phyloP scores from a whole-genome alignment of 1,139 yeast species.

The Scheffersomyces titani region DNA sequence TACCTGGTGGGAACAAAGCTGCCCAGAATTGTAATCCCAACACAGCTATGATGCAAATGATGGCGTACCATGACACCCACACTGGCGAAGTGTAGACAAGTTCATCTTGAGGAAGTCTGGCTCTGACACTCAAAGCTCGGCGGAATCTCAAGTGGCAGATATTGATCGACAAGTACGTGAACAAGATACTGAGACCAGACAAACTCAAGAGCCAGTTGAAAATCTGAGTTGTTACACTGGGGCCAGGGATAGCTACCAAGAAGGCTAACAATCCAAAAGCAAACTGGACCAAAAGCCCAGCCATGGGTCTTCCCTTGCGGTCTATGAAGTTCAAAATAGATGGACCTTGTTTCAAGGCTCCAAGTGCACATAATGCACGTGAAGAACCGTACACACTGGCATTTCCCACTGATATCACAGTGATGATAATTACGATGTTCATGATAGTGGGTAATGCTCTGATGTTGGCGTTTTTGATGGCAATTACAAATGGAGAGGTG shows the following conservation, averaged over 20 bases:
- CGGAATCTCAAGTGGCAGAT: conserved; percentile 34
- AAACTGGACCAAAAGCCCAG: conserved; percentile 26
- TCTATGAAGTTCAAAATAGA: conserved; percentile 31
- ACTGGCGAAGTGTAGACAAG: conserved; percentile 26
- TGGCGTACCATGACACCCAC: conserved; percentile 34
- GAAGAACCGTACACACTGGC: conserved; percentile 40
- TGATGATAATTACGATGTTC: conserved; percentile 33
- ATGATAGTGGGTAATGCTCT: conserved; percentile 34
- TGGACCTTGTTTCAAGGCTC: conserved; percentile 37
- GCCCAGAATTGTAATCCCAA: conserved; percentile 42
- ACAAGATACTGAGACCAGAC: conserved; percentile 24
- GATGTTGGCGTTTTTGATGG: conserved; percentile 32
- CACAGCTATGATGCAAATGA: conserved; percentile 24
- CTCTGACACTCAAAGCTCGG: conserved; percentile 27
- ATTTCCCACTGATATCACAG: conserved; percentile 36
- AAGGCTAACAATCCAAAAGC: conserved; percentile 31
- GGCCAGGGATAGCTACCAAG: conserved; percentile 31
- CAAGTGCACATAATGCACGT: conserved; percentile 35
- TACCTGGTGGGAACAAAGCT: conserved; percentile 38
- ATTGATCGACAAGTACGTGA: conserved; percentile 32
- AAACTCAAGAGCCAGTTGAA: conserved; percentile 26
- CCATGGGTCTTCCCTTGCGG: conserved; percentile 36
- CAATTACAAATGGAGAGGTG: conserved; percentile 44
- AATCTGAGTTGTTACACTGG: conserved; percentile 14
- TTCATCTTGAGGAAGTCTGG: conserved; percentile 32